These are phyloP conservation scores for Boletellus deceptivus DNA, from an alignment of 1,284 basidiomycete genomes.

Conservation along the genomic window DNA sequence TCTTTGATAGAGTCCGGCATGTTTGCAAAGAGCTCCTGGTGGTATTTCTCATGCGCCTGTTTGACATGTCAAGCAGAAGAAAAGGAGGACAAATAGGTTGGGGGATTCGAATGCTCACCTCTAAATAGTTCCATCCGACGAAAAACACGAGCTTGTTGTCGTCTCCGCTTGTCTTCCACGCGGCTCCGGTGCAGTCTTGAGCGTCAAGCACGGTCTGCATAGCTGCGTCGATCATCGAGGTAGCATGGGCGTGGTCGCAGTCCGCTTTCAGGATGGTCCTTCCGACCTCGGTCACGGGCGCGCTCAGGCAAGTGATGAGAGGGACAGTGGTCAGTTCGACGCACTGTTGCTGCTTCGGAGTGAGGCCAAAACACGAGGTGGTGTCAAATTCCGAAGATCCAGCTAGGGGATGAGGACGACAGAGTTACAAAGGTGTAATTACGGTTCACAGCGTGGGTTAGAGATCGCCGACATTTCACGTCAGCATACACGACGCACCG, in stretches of 20 bases:
- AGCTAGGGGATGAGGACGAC: neutral
- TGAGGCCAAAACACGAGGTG: neutral
- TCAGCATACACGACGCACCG: neutral
- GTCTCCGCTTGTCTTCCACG: neutral
- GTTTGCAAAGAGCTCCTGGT: neutral
- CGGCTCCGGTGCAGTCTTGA: neutral
- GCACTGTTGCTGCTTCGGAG: neutral
- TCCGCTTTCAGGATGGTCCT: neutral
- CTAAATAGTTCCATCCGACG: constrained; percentile 1
- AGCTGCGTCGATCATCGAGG: neutral
- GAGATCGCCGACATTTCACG: too few species aligned
- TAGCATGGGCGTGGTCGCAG: neutral
- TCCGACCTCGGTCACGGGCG: constrained; percentile 3
- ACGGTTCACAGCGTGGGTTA: too few species aligned
- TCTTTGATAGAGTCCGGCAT: constrained; percentile 1
- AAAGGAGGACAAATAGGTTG: neutral
- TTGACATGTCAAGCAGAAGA: too few species aligned
- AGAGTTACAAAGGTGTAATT: too few species aligned
- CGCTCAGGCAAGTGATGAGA: neutral
- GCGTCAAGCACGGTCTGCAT: constrained; percentile 5
- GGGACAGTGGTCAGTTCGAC: neutral
- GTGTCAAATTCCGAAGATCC: neutral
- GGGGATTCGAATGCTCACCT: neutral
- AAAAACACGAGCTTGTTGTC: neutral
- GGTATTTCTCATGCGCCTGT: constrained; percentile 5